Conservation (phyloP, 2,329 filamentous ascomycete genomes). For the Trichoderma oligosporum region DNA sequence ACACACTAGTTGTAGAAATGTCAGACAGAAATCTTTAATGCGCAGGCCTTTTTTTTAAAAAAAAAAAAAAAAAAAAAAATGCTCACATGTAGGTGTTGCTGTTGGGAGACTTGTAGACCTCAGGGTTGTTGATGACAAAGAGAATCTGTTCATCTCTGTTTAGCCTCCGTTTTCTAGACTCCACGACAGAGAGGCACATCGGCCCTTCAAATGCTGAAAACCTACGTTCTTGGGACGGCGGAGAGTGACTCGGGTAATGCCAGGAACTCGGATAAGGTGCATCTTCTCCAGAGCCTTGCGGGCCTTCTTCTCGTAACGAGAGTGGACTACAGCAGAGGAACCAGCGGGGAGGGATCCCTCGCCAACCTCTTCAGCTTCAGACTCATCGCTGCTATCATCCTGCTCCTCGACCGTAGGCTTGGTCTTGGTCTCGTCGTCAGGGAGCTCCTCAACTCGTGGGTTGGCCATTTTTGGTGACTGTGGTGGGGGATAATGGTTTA, state of each 20-base stretch:
- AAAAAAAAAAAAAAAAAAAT: too few relatives aligned
- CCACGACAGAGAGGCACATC: background rate
- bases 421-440: constrained; percentile 76
- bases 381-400: constrained; percentile 69
- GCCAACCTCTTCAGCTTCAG: constrained; percentile 76
- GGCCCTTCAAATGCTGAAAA: constrained; percentile 30
- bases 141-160: constrained; percentile 64
- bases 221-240: constrained; percentile 98
- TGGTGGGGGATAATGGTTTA: constrained; percentile 30
- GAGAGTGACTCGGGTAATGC: constrained; percentile 97
- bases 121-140: constrained; percentile 99
- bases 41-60: background rate
- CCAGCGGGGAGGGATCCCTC: constrained; percentile 77
- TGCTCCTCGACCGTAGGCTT: constrained; percentile 75
- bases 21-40: constrained; percentile 14
- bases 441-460: constrained; percentile 95
- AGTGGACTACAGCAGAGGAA: constrained; percentile 87
- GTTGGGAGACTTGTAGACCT: constrained; percentile 98
- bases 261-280: constrained; percentile 90
- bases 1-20: constrained; percentile 62
- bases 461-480: constrained; percentile 75
- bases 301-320: constrained; percentile 99
- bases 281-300: constrained; percentile 99
- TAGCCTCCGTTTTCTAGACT: constrained; percentile 25
- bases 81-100: constrained; percentile 99